Base-by-base conservation (phyloP, 108 stramenopile genomes). In the Conticribra guillardii region DNA sequence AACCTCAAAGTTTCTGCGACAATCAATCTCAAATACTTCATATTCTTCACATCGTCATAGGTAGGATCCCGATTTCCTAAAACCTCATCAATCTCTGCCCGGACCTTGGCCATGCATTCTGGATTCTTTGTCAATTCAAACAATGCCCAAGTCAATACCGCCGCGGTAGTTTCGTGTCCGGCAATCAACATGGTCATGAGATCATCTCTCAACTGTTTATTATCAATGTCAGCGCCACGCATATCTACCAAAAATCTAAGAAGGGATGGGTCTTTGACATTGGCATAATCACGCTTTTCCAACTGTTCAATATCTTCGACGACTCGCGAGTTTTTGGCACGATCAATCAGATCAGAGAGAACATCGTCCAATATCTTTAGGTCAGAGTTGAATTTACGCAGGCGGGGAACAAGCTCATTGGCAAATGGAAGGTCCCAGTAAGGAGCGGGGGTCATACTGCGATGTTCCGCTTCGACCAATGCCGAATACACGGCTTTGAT, bases 111-210 rank as follows among this genome's bases (percentile, higher is more conserved):
- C 82, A 95, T 85, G 16, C 79, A 66, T 15, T 94, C 93, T 4
- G 94, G 96, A 54, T 96, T 78, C 53, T 90, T 93, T 47, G 87
- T 88, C 41, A 98, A 49, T 69, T 97, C 98, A 69, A 97, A 98
- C 23, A 97, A 67, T 1, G 95, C 88, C 98, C 98, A 98, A 4
- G 96, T 98, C 24, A 98, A 71, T 9, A 97, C 94, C 4, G 98
- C 95, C 14, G 97, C 98, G 5, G 98, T 98, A 7, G 98, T 98
- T 79, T 98, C 98, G 82, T 98, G 98, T 14, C 98, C 98, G 4
- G 98, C 98, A 63, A 98, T 94, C 37, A 98, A 74, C 97, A 98
- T 98, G 47, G 97, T 98, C 97, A 98, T 98, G 29, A 96, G 75
- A 76, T 96, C 96, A 80, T 97, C 94, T 17, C 96, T 79, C 52